Base-by-base conservation (phyloP, 1,284 basidiomycete genomes). In the Ustilago xerochloae region DNA sequence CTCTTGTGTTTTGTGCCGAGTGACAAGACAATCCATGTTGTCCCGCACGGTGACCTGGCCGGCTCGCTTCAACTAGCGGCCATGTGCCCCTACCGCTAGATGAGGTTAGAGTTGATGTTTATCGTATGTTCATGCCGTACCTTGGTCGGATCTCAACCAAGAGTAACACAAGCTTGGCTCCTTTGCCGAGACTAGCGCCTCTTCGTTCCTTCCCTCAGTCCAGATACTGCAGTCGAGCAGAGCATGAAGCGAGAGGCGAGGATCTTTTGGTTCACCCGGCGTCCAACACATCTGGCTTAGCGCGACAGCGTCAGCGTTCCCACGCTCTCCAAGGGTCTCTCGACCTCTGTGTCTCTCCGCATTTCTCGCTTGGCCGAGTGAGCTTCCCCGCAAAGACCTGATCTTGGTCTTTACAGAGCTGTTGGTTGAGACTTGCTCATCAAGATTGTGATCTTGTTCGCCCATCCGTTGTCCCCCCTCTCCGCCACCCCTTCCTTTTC, bases 211-310 rank as follows among this genome's bases (percentile, higher is more conserved):
- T 10, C 41, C n/a, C 41, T 13, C 13, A 33, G 32, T 15, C 15
- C 10, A 9, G 9, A 33, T 15, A 33, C 32, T 33, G 32, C 10
- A 43, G 18, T 20, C 41, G 22, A 43, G 41, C 22, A 13, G 41
- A 43, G 24, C 38, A 41, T 7, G 10, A 12, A 24, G 38, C 7
- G 20, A 10, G 8, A 15, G 12, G n/a, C n/a, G 22, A 43, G 26
- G 9, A 18, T n/a, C n/a, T n/a, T 49, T 49, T 49, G 47, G 47
- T 49, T 49, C 47, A 49, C 2, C 47, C 20, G 46, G 29, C 24
- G 45, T 28, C 28, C 26, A 9, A 47, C n/a, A n/a, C n/a, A n/a
- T n/a, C n/a, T n/a, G n/a, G n/a, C n/a, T n/a, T n/a, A n/a, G n/a
- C n/a, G n/a, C n/a, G n/a, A n/a, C 15, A 26, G 43, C 6, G 22